These are phyloP conservation scores for Clitopilus hobsonii DNA, from an alignment of 768 basidiomycete genomes.

Conservation along the genomic window DNA sequence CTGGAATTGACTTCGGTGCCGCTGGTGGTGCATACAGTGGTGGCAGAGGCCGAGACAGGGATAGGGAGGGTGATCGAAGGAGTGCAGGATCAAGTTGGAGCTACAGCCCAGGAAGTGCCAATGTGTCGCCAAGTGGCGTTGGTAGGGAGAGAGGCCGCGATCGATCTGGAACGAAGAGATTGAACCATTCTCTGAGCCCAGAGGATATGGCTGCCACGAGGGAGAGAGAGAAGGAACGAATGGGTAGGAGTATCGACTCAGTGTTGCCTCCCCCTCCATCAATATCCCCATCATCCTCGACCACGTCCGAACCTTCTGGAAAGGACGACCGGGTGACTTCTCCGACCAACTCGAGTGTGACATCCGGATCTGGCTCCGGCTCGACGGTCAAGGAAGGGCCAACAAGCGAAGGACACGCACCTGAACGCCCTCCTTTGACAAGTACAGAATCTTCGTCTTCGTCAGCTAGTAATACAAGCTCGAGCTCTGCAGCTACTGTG, in stretches of 20 bases:
- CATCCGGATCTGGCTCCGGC: not conserved
- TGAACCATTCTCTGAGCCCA: conserved; percentile 32
- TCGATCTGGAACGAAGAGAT: conserved; percentile 29
- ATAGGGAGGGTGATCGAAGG: conserved; percentile 14
- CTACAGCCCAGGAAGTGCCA: conserved; percentile 2
- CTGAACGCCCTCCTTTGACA: not conserved
- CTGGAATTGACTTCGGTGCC: not conserved
- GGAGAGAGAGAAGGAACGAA: conserved; percentile 14
- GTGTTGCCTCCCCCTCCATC: conserved; percentile 3
- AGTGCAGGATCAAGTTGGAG: conserved; percentile 3
- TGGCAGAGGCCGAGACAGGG: conserved; percentile 21
- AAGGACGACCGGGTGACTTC: not conserved
- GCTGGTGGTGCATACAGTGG: conserved; percentile 23
- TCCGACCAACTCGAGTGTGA: not conserved
- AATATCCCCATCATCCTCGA: not conserved
- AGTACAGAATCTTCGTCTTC: not conserved
- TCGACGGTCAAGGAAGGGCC: not conserved
- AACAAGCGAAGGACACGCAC: not conserved
- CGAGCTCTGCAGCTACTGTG: not conserved
- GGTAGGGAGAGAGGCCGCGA: conserved; percentile 38
- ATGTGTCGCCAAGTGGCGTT: conserved; percentile 5
- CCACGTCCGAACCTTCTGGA: not conserved
- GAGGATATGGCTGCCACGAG: conserved; percentile 20
- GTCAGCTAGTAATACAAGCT: not conserved
- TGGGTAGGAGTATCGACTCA: conserved; percentile 13